These are phyloP conservation scores for Syzygium jambos DNA, from an alignment of 345 rosid genomes.

Conservation along the genomic window DNA sequence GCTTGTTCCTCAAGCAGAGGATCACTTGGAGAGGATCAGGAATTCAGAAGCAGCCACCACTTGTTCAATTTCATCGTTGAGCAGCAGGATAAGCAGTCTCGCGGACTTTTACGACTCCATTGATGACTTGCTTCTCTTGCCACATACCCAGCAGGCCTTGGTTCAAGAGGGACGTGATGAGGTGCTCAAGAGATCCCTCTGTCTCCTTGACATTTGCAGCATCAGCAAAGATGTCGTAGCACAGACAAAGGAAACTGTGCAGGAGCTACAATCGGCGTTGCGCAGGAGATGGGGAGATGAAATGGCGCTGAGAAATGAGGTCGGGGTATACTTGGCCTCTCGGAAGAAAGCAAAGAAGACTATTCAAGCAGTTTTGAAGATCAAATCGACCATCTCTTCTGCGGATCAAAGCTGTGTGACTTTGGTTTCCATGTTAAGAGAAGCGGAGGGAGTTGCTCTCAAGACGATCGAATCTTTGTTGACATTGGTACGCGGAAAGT, in stretches of 20 bases:
- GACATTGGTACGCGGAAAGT: constrained; percentile 23
- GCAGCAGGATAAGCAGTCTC: constrained; percentile 9
- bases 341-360: constrained; percentile 15
- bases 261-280: constrained; percentile 18
- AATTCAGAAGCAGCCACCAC: constrained; percentile 5
- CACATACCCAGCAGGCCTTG: constrained; percentile 11
- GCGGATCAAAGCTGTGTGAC: background rate
- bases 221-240: constrained; percentile 16
- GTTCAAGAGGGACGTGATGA: constrained; percentile 18
- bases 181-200: constrained; percentile 23
- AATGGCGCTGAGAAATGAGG: background rate
- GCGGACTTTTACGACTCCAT: constrained; percentile 21
- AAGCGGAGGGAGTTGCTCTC: constrained; percentile 16
- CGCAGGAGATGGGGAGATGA: background rate
- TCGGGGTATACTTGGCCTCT: constrained; percentile 11
- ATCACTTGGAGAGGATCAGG: background rate
- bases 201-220: constrained; percentile 26
- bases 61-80: constrained; percentile 3
- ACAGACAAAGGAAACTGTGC: constrained; percentile 17
- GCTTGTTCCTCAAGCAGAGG: constrained; percentile 10
- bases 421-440: constrained; percentile 11
- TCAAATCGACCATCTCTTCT: background rate
- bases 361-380: constrained; percentile 10
- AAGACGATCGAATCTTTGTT: constrained; percentile 22
- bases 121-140: constrained; percentile 16